phyloP scores from a whole-genome alignment of 441 rosid species.

The California macrophylla region DNA sequence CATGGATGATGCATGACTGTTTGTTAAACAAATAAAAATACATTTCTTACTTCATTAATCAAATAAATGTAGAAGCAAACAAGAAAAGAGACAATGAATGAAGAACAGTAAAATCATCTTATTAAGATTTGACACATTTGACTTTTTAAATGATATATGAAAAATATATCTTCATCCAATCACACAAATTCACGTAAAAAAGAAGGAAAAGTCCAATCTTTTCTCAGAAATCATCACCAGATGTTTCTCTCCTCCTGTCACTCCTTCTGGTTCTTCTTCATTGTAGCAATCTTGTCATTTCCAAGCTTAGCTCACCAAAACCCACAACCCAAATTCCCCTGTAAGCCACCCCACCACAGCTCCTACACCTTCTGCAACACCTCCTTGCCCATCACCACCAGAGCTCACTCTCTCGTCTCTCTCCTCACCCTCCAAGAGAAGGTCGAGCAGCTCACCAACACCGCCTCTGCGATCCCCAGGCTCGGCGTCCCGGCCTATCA shows the following conservation, averaged over 20 bases:
- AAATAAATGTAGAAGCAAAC: too few relatives aligned
- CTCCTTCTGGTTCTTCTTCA: not conserved
- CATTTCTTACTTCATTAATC: too few relatives aligned
- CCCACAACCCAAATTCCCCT: slow-evolving; percentile 38
- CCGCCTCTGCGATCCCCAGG: slow-evolving; percentile 43
- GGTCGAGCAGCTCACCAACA: slow-evolving; percentile 38
- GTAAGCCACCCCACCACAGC: slow-evolving; percentile 41
- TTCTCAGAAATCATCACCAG: not conserved
- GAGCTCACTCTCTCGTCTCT: slow-evolving; percentile 43
- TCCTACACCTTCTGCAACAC: slow-evolving; percentile 44
- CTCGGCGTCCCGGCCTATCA: slow-evolving; percentile 55
- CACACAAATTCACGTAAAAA: too few relatives aligned
- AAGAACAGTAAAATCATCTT: too few relatives aligned
- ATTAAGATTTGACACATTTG: too few relatives aligned
- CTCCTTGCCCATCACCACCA: slow-evolving; percentile 31
- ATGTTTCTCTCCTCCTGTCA: not conserved
- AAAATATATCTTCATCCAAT: too few relatives aligned
- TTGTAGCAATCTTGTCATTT: not conserved
- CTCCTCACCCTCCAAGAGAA: slow-evolving; percentile 49
- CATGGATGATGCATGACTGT: too few relatives aligned
- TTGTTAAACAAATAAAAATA: too few relatives aligned
- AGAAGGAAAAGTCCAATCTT: too few relatives aligned
- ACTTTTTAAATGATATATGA: too few relatives aligned
- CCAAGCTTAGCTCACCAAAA: not conserved
- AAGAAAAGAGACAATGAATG: too few relatives aligned